Percentiles rank a stretch among this genome's conserved stretches.
Evolutionary conservation across 345 rosid genomes (phyloP).

Genomic region (Angophora floribunda): DNA sequence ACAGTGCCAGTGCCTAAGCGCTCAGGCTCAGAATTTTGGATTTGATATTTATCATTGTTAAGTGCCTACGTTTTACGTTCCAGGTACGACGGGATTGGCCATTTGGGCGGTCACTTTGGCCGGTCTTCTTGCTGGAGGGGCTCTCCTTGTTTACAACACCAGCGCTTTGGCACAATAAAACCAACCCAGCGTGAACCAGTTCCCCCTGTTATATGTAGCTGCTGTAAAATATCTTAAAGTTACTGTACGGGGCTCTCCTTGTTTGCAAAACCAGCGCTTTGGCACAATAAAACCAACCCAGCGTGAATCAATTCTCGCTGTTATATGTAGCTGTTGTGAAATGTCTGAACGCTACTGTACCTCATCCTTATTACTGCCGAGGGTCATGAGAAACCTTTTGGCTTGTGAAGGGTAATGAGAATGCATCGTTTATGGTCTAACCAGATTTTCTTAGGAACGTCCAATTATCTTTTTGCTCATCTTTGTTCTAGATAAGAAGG

Average conservation of each 20-base stretch:
- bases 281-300: conserved; percentile 33
- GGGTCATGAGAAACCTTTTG: not conserved
- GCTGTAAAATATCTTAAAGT: not conserved
- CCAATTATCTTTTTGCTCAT: not conserved
- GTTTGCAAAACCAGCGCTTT: conserved; percentile 93
- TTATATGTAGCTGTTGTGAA: not conserved
- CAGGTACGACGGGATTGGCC: conserved; percentile 67
- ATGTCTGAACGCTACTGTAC: not conserved
- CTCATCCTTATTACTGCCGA: not conserved
- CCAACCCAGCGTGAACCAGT: not conserved
- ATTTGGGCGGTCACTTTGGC: conserved; percentile 85
- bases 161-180: conserved; percentile 80
- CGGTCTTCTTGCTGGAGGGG: conserved; percentile 80
- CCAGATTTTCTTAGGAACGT: not conserved
- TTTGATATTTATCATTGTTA: not conserved
- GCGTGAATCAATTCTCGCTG: not conserved
- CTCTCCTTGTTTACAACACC: conserved; percentile 89
- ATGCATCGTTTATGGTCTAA: not conserved
- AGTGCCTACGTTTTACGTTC: not conserved
- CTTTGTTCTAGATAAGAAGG: not conserved
- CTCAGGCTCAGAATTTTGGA: not conserved
- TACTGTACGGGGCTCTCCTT: conserved; percentile 49
- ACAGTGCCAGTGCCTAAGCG: not conserved
- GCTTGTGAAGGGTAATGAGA: not conserved
- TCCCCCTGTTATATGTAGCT: not conserved